A percentile compares a stretch with the other conserved stretches of the same genome.
Conservation (phyloP, 768 basidiomycete species). For the Chalciporus chontae region DNA sequence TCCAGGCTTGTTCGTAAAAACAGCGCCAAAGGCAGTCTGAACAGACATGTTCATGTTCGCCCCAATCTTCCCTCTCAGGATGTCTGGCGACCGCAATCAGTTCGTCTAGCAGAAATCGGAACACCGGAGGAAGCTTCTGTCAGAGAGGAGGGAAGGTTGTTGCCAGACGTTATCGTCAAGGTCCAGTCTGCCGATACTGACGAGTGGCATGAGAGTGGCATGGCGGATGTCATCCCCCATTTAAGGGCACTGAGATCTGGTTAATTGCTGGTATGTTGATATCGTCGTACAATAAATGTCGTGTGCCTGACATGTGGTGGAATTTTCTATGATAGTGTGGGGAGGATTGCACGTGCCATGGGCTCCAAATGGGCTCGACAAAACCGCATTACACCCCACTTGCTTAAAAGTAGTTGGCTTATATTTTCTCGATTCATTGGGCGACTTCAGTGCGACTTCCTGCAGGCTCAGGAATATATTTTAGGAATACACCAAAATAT, state of each 20-base stretch:
- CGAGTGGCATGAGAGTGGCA: constrained; percentile 20
- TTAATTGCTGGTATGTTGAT: background rate
- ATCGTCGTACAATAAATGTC: too few relatives aligned
- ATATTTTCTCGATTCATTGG: too few relatives aligned
- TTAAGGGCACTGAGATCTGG: constrained; percentile 21
- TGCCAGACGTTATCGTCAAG: constrained; percentile 9
- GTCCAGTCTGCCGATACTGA: constrained; percentile 11
- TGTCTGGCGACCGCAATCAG: background rate
- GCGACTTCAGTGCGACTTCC: too few relatives aligned
- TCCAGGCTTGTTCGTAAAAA: background rate
- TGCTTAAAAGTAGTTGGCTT: too few relatives aligned
- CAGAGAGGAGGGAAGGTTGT: background rate
- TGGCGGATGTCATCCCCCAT: constrained; percentile 30
- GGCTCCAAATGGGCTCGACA: too few relatives aligned
- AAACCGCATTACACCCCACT: too few relatives aligned
- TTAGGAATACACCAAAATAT: too few relatives aligned
- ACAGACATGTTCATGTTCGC: background rate
- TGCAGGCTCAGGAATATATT: too few relatives aligned
- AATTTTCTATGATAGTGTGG: too few relatives aligned
- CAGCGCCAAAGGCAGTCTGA: background rate
- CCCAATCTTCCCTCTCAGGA: constrained; percentile 1
- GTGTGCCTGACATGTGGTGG: too few relatives aligned
- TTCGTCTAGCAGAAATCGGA: background rate
- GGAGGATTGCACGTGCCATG: too few relatives aligned
- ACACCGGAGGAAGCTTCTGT: background rate